phyloP scores from a whole-genome alignment of 192 early-diverging fungal genomes.

The Backusella morwellensis region DNA sequence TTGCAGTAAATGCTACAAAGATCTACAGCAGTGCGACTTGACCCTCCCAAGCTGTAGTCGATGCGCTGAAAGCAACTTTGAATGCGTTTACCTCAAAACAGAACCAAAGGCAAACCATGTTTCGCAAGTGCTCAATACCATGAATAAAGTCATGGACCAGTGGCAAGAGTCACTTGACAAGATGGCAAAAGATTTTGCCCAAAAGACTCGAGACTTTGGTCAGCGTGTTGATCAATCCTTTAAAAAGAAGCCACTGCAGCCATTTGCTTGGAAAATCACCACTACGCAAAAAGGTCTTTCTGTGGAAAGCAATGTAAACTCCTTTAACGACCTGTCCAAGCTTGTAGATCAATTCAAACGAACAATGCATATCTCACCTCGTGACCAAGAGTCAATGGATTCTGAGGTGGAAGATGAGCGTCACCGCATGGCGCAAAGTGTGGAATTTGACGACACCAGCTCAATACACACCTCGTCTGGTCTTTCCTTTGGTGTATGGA shows the following conservation, averaged over 20 bases:
- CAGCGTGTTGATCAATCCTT: conserved; percentile 26
- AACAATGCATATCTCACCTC: conserved; percentile 30
- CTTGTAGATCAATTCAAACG: conserved; percentile 41
- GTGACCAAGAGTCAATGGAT: background rate
- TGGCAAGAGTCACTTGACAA: conserved; percentile 45
- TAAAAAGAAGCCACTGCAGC: conserved; percentile 30
- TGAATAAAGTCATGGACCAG: conserved; percentile 43
- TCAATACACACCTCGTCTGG: conserved; percentile 21
- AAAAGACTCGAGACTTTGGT: conserved; percentile 35
- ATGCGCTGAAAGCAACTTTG: conserved; percentile 25
- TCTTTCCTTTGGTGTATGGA: conserved; percentile 36
- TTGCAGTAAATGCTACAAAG: conserved; percentile 40
- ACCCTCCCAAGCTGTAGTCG: conserved; percentile 34
- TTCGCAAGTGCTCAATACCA: conserved; percentile 38
- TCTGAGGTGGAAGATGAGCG: background rate
- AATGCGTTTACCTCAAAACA: conserved; percentile 33
- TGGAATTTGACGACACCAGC: conserved; percentile 15
- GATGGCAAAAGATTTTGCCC: conserved; percentile 42
- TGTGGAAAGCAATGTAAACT: conserved; percentile 38
- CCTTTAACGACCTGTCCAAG: conserved; percentile 36
- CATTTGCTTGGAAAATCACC: conserved; percentile 43
- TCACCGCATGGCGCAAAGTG: background rate
- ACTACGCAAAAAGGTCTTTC: conserved; percentile 35
- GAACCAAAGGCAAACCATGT: conserved; percentile 41
- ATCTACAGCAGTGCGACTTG: conserved; percentile 38